These are phyloP conservation scores for Fusarium compactum DNA, from an alignment of 2,329 filamentous ascomycete genomes.

Conservation along the genomic window DNA sequence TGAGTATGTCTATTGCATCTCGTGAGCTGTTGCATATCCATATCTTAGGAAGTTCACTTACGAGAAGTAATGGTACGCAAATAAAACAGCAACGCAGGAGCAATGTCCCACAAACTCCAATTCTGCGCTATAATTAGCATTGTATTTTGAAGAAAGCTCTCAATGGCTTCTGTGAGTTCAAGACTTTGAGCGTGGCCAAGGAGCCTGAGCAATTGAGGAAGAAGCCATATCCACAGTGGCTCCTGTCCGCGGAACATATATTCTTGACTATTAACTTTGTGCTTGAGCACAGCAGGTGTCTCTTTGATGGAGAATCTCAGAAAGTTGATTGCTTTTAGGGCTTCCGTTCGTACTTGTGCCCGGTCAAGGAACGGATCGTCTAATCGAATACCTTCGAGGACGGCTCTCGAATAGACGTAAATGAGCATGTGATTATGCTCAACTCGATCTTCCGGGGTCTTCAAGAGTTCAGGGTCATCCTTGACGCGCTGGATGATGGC, in stretches of 20 bases:
- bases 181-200: conserved; percentile 65
- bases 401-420: conserved; percentile 83
- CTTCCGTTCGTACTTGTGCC: conserved; percentile 68
- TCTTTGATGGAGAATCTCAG: conserved; percentile 80
- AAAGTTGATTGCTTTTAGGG: conserved; percentile 80
- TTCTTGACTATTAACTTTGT: conserved; percentile 54
- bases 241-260: conserved; percentile 68
- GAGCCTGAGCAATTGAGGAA: conserved; percentile 68
- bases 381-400: conserved; percentile 75
- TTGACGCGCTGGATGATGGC: conserved; percentile 67
- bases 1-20: conserved; percentile 48
- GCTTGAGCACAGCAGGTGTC: conserved; percentile 75
- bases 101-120: conserved; percentile 62
- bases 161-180: conserved; percentile 63
- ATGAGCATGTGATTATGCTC: conserved; percentile 87
- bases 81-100: conserved; percentile 60
- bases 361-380: conserved; percentile 76
- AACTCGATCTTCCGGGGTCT: conserved; percentile 73
- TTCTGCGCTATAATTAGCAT: conserved; percentile 59
- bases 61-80: conserved; percentile 61
- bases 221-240: conserved; percentile 74
- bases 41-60: conserved; percentile 49
- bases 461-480: conserved; percentile 65
- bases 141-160: conserved; percentile 64
- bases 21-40: conserved; percentile 1